Percentiles rank a stretch among this genome's conserved stretches.
These are phyloP conservation scores for Plasmodium berghei DNA, from an alignment of 169 alveolate species.

Conservation along the genomic window DNA sequence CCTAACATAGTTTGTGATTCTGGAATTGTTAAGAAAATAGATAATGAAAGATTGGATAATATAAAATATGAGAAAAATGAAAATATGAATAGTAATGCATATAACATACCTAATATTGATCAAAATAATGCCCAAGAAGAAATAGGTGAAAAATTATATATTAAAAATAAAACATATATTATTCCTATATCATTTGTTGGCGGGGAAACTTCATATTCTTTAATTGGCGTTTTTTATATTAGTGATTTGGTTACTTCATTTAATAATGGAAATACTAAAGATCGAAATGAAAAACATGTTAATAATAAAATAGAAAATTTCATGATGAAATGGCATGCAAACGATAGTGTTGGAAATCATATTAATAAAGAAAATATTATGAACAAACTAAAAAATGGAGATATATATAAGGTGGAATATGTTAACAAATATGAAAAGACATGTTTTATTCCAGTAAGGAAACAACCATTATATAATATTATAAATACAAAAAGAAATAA, in stretches of 20 bases:
- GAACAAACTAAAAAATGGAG: conserved; percentile 26
- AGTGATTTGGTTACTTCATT: background rate
- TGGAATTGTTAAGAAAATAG: background rate
- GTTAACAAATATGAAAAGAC: conserved; percentile 43
- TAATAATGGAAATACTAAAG: background rate
- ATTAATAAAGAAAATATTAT: conserved; percentile 11
- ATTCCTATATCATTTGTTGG: conserved; percentile 74
- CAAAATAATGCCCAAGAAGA: background rate
- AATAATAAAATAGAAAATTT: conserved; percentile 4
- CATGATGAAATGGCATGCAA: conserved; percentile 49
- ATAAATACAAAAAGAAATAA: conserved; percentile 55
- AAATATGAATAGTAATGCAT: background rate
- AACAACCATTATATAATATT: conserved; percentile 67
- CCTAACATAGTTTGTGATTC: background rate
- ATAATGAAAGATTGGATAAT: background rate
- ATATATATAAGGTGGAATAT: conserved; percentile 41
- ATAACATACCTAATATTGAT: too few species aligned
- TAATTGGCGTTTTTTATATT: conserved; percentile 50
- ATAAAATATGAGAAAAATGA: background rate
- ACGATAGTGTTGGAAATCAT: conserved; percentile 4
- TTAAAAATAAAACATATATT: conserved; percentile 20
- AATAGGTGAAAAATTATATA: conserved; percentile 18
- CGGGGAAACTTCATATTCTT: conserved; percentile 67
- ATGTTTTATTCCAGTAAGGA: conserved; percentile 72
- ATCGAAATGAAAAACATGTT: background rate